Conservation (phyloP, 306 rosid species). For the Lathyrus tuberosus region DNA sequence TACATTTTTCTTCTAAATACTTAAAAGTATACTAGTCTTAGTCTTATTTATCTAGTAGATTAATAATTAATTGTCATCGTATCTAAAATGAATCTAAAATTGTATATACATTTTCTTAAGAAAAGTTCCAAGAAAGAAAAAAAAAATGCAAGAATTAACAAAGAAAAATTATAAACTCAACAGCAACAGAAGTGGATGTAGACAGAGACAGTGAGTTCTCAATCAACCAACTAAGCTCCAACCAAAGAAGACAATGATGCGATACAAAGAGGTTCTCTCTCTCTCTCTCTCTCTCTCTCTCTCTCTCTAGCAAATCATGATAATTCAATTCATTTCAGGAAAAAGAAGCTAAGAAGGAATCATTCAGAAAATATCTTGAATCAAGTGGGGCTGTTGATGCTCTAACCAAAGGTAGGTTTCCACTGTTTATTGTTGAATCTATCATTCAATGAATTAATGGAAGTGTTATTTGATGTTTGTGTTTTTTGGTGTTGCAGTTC, state of each 20-base stretch:
- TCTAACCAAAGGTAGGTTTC: conserved; percentile 74
- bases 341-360: conserved; percentile 91
- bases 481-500: conserved; percentile 54
- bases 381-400: conserved; percentile 92
- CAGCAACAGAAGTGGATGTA: too few species aligned
- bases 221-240: background rate
- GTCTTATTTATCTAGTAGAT: too few species aligned
- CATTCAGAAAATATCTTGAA: conserved; percentile 88
- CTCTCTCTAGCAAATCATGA: background rate
- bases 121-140: too few species aligned
- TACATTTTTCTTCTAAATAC: too few species aligned
- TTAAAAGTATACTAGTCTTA: too few species aligned
- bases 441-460: background rate
- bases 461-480: background rate
- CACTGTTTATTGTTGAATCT: too few species aligned
- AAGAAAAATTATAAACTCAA: too few species aligned
- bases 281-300: background rate
- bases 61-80: too few species aligned
- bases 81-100: too few species aligned
- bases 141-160: too few species aligned
- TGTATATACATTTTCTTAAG: too few species aligned
- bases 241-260: conserved; percentile 58
- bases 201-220: background rate
- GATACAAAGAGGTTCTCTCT: conserved; percentile 62
- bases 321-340: conserved; percentile 47